Base-by-base conservation (phyloP, 768 basidiomycete species). In the Suillus subluteus region DNA sequence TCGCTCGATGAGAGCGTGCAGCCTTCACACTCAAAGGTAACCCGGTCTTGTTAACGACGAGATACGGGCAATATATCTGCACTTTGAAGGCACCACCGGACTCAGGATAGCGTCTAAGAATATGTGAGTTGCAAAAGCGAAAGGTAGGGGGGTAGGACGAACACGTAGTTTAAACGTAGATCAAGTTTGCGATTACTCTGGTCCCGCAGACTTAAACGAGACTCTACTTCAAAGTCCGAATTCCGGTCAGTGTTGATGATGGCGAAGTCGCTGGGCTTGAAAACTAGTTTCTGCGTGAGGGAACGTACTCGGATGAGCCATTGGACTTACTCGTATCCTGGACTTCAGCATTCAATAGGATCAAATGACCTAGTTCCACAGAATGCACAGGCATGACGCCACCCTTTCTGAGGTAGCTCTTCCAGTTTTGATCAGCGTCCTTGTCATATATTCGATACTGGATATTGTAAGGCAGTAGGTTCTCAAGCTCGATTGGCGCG, bases 401-500 rank as follows among this genome's bases (percentile, higher is more conserved):
- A 37, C 98, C 97, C 73, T 93, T 88, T 55, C 96, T 87, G 18
- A 99, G 82, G 79, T 95, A 99, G 74, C 93, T 96, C 69, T 88
- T 89, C 90, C 96, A 98, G 73, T 97, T 96, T 72, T 95, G 93
- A 72, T 95, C 89, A 0, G 92, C 90, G 68, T 98, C 88, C 80
- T 96, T 98, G 82, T 99, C 96, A 70, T 95, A 98, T 41, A 99
- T 92, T n/a, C 95, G 87, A 80, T 98, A 99, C 72, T 95, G 91
- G 62, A 99, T 78, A 72, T 98, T 95, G 79, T 91, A 98, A 0
- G 98, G 98, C 30, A 99, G 80, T 23, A 99, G 81, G 74, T 99
- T 99, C 79, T 99, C 97, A 12, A 99, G 81, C 73, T 99, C 97
- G 35, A 99, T 83, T 0, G 98, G 98, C 16, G 98, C 95, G 43